Evolutionary conservation across 1,284 basidiomycete genomes (phyloP).

Genomic region (Tylopilus sp.): DNA sequence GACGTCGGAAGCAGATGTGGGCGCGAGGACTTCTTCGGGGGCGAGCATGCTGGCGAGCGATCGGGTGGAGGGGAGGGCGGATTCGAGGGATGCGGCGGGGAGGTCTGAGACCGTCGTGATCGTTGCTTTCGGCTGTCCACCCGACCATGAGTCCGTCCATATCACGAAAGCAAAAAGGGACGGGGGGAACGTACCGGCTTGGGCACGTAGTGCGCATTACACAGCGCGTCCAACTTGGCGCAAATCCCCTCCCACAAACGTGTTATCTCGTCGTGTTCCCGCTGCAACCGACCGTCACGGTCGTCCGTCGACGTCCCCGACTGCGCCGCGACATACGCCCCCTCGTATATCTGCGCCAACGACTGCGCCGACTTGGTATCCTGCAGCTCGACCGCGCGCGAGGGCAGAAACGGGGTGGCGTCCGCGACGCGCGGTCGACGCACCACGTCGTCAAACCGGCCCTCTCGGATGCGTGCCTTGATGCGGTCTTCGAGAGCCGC

Average conservation of each 20-base stretch:
- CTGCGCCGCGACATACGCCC: conserved; percentile 77
- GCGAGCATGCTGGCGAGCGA: conserved; percentile 82
- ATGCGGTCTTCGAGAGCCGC: conserved; percentile 87
- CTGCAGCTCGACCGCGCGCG: conserved; percentile 85
- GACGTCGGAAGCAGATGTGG: conserved; percentile 51
- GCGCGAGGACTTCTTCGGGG: conserved; percentile 87
- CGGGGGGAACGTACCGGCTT: conserved; percentile 62
- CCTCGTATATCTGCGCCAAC: conserved; percentile 95
- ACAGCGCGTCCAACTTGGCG: conserved; percentile 89
- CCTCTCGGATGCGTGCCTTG: conserved; percentile 86
- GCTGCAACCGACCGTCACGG: conserved; percentile 83
- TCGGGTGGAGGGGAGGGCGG: conserved; percentile 82
- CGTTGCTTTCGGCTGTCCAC: conserved; percentile 75
- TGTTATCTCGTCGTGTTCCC: conserved; percentile 88
- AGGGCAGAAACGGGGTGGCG: conserved; percentile 83
- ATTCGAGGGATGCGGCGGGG: conserved; percentile 85
- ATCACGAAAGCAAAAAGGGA: neutral
- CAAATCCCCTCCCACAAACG: conserved; percentile 84
- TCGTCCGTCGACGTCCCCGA: conserved; percentile 64
- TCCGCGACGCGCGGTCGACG: conserved; percentile 77
- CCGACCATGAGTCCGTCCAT: neutral
- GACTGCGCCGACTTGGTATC: conserved; percentile 87
- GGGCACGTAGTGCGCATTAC: conserved; percentile 94
- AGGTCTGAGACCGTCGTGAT: conserved; percentile 88
- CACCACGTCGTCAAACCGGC: conserved; percentile 89